These are phyloP conservation scores for Trichosporon ovoides DNA, from an alignment of 1,284 basidiomycete species.

Conservation along the genomic window DNA sequence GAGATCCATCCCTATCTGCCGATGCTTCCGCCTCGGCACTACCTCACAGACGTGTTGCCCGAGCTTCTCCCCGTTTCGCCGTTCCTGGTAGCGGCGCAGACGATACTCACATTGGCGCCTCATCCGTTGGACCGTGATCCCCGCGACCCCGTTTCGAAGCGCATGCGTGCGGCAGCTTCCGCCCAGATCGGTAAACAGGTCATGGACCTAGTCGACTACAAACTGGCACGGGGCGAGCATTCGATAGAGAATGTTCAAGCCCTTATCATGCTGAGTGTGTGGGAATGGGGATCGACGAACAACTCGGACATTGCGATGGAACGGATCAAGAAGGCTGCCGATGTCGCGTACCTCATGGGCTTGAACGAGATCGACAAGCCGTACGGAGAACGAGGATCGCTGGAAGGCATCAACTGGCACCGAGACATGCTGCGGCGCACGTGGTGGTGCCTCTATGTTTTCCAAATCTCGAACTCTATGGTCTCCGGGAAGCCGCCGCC, in stretches of 20 bases:
- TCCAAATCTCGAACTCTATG: constrained; percentile 33
- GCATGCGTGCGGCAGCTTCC: constrained; percentile 33
- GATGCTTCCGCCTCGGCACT: constrained; percentile 42
- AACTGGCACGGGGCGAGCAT: constrained; percentile 2
- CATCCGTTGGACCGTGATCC: constrained; percentile 42
- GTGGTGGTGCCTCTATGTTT: constrained; percentile 46
- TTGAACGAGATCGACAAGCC: constrained; percentile 41
- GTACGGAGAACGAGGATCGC: constrained; percentile 6
- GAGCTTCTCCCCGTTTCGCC: constrained; percentile 39
- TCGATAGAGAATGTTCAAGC: constrained; percentile 45
- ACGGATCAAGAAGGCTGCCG: constrained; percentile 31
- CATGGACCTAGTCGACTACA: constrained; percentile 22
- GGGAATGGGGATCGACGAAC: constrained; percentile 45
- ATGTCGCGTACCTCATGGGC: constrained; percentile 45
- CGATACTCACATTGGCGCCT: constrained; percentile 45
- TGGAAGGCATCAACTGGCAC: constrained; percentile 45
- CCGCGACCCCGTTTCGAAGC: constrained; percentile 35
- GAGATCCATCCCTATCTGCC: constrained; percentile 48
- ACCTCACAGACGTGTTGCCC: constrained; percentile 32
- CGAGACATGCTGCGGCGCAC: constrained; percentile 45
- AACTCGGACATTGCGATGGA: constrained; percentile 31
- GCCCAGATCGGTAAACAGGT: constrained; percentile 25
- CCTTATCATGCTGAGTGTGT: constrained; percentile 41
- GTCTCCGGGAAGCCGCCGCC: constrained; percentile 32
- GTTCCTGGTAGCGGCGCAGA: constrained; percentile 46